Conservation (phyloP, 1,139 yeast genomes). For the Pneumocystis sp. region DNA sequence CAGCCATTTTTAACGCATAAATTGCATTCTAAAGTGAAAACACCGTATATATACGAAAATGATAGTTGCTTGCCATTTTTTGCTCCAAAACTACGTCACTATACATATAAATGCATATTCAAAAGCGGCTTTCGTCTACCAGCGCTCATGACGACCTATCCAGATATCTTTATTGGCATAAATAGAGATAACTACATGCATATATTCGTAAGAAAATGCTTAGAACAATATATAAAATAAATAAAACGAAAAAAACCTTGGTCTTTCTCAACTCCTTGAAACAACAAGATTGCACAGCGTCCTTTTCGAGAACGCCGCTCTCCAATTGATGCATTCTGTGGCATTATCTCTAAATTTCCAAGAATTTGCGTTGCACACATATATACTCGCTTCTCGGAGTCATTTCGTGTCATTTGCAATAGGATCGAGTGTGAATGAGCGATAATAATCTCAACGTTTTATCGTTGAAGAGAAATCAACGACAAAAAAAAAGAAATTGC, state of each 20-base stretch:
- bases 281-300: background rate
- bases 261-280: background rate
- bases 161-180: background rate
- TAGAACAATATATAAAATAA: background rate
- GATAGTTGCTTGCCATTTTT: constrained; percentile 2
- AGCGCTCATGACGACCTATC: background rate
- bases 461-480: background rate
- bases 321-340: background rate
- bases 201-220: background rate
- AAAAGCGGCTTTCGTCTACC: background rate
- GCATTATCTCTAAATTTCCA: background rate
- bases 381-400: background rate
- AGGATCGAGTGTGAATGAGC: no score
- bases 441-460: no score
- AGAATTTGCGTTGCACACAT: background rate
- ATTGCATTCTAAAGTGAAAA: background rate
- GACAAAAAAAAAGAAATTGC: background rate
- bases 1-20: background rate
- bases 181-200: background rate
- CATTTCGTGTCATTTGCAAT: background rate
- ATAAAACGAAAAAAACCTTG: background rate
- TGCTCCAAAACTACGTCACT: constrained; percentile 2
- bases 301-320: background rate
- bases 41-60: constrained; percentile 7
- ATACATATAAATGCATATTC: background rate